A percentile compares a stretch with the other conserved stretches of the same genome.
phyloP scores from a whole-genome alignment of 192 early-diverging fungal genomes.

The Gamsiella multidivaricata region DNA sequence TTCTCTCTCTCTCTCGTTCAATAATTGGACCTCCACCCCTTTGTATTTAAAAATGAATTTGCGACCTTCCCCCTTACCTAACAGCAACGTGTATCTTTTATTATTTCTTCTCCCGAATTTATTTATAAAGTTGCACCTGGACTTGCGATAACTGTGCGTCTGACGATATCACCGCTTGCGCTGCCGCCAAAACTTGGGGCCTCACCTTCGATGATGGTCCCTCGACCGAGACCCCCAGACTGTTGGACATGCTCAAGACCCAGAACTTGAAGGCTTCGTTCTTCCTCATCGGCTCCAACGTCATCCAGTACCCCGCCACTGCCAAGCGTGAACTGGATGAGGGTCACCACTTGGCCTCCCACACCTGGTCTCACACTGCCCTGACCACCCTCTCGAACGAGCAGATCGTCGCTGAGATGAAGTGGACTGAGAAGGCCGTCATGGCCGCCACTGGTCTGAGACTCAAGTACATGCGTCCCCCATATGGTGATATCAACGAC shows the following conservation, averaged over 20 bases:
- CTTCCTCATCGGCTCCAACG: conserved; percentile 67
- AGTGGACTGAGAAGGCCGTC: conserved; percentile 73
- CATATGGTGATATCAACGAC: conserved; percentile 79
- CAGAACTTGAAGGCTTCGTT: conserved; percentile 61
- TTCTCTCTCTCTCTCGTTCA: too few relatives aligned
- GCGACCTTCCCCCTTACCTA: too few relatives aligned
- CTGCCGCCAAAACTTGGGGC: conserved; percentile 63
- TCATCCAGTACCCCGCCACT: conserved; percentile 57
- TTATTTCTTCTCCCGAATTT: neutral
- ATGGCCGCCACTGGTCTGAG: conserved; percentile 62
- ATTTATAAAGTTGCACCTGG: conserved; percentile 54
- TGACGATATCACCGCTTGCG: conserved; percentile 59
- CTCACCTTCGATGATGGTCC: conserved; percentile 68
- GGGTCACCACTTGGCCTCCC: conserved; percentile 69
- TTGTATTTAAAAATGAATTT: too few relatives aligned
- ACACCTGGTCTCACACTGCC: conserved; percentile 74
- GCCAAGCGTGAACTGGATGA: conserved; percentile 49
- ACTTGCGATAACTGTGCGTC: conserved; percentile 55
- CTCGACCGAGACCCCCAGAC: conserved; percentile 50
- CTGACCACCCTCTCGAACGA: conserved; percentile 62
- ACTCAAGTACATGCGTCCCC: conserved; percentile 72
- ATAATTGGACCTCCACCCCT: too few relatives aligned
- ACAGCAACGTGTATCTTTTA: too few relatives aligned
- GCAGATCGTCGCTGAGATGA: conserved; percentile 70
- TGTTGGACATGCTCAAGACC: conserved; percentile 60